phyloP scores from a whole-genome alignment of 2,329 filamentous ascomycete species.

The Aspergillus sp. region DNA sequence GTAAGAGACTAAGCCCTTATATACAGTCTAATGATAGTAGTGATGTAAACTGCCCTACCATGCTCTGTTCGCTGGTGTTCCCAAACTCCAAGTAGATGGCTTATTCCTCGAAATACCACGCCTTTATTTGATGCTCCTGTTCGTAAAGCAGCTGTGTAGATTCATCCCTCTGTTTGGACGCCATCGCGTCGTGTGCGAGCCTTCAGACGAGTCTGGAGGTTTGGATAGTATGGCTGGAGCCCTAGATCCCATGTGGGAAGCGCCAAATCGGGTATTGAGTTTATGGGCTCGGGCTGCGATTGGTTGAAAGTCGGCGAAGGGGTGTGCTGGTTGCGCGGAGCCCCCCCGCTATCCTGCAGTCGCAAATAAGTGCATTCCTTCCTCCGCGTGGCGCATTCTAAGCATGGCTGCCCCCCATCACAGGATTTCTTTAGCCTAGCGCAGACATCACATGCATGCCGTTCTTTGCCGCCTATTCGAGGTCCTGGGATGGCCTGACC shows the following conservation, averaged over 20 bases:
- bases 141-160: neutral
- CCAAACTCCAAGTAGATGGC: neutral
- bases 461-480: constrained; percentile 29
- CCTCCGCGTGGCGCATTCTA: constrained; percentile 25
- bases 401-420: constrained; percentile 25
- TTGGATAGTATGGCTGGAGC: constrained; percentile 23
- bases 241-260: constrained; percentile 23
- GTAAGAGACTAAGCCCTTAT: neutral
- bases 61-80: neutral
- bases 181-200: neutral
- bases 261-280: neutral
- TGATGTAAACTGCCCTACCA: neutral
- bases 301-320: neutral
- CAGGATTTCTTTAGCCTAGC: constrained; percentile 32
- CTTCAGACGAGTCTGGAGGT: constrained; percentile 5
- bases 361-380: constrained; percentile 28
- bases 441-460: constrained; percentile 34
- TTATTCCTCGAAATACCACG: no score
- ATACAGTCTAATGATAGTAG: neutral
- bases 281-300: neutral
- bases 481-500: constrained; percentile 26
- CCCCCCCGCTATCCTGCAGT: constrained; percentile 12
- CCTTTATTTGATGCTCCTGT: no score
- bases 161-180: neutral
- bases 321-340: neutral